Base-by-base conservation (phyloP, 2,329 filamentous ascomycete genomes). In the Ambrosiella xylebori region DNA sequence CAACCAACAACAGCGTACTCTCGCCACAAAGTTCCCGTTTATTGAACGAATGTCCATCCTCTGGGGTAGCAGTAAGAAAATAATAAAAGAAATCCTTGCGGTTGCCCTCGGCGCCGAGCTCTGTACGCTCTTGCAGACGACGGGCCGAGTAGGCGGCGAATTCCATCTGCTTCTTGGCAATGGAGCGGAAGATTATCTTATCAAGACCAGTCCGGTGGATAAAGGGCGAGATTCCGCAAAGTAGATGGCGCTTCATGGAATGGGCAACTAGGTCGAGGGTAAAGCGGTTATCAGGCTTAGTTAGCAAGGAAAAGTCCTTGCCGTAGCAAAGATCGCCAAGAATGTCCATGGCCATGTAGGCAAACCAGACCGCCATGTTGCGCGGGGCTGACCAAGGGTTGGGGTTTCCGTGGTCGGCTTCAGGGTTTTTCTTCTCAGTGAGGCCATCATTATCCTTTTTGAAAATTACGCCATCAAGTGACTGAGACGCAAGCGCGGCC, bases 11-110 rank as follows among this genome's bases (percentile, higher is more conserved):
- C 15, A 85, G 69, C 65, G 86, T 85, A 7, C 82, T 83, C 66
- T 86, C 83, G 54, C 76, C 80, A 81, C 82, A 85, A 27, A 87
- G 76, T 65, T 86, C 84, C 0, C 78, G 76, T 1, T 75, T 82
- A 45, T 74, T 76, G 65, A 86, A 83, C 1, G 81, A 81, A 12
- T 54, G 52, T 59, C 78, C 74, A 56, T 83, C 83, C 0, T 83
- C 82, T 63, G 88, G 84, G 44, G 78, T 78, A 7, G 84, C 84
- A 65, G 82, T 82, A 61, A 88, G 76, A 9, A 88, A 75, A 67
- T 87, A 82, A 69, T 86, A 82, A 71, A 88, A 87, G 71, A 88
- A 87, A 66, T 88, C 85, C 59, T 82, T 80, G 39, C 84, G 82
- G 64, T 80, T 81, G 53, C 77, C 81, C 4, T 47, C 36, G 62